These are phyloP conservation scores for Zymoseptoria crescenta DNA, from an alignment of 2,329 filamentous ascomycete species.

Conservation along the genomic window DNA sequence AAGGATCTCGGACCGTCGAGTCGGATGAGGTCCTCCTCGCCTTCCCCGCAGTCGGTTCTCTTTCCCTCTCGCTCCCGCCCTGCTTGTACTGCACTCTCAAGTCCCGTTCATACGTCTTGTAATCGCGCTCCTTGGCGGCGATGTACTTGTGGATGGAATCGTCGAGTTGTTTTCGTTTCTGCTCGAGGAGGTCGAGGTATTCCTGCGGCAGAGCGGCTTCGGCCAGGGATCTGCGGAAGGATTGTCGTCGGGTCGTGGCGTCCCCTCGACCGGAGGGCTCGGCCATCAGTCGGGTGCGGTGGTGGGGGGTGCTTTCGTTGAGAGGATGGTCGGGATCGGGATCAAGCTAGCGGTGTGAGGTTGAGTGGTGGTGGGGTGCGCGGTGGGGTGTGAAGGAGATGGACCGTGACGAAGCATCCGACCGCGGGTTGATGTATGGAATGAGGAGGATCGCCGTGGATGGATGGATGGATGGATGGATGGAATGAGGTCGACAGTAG, in stretches of 20 bases:
- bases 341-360: background rate
- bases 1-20: slow-evolving; percentile 5
- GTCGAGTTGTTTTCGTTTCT: slow-evolving; percentile 31
- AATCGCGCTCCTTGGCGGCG: slow-evolving; percentile 31
- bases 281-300: slow-evolving; percentile 13
- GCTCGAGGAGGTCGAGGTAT: slow-evolving; percentile 28
- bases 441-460: background rate
- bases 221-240: slow-evolving; percentile 15
- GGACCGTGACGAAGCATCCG: background rate
- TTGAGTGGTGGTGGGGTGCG: background rate
- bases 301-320: background rate
- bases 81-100: slow-evolving; percentile 17
- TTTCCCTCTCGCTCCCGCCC: slow-evolving; percentile 2
- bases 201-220: slow-evolving; percentile 23
- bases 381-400: background rate
- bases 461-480: background rate
- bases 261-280: slow-evolving; percentile 11
- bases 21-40: slow-evolving; percentile 9
- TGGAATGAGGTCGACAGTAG: background rate
- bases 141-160: slow-evolving; percentile 34
- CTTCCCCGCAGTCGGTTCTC: background rate
- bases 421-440: background rate
- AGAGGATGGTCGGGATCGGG: background rate
- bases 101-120: slow-evolving; percentile 30
- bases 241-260: slow-evolving; percentile 13